Base-by-base conservation (phyloP, 139 green algal species). In the Spirogloea muscicola region DNA sequence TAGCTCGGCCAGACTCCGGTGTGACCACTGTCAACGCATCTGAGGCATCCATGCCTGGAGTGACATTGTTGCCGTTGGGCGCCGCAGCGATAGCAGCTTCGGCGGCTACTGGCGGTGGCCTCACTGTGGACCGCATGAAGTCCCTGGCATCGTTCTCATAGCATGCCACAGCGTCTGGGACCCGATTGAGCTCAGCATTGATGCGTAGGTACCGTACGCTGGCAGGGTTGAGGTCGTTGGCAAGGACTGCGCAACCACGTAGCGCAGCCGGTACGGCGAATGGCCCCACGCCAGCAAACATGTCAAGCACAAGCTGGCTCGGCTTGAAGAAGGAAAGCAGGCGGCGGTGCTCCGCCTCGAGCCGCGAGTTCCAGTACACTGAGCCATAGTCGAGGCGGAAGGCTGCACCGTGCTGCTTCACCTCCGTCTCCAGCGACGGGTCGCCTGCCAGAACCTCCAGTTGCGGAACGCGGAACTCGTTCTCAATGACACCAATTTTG, bases 361-460 rank as follows among this genome's bases (percentile, higher is more conserved):
- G 86, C 0, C 94, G 76, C 0, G 90, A 96, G 87, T 99, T 99
- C 94, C 94, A 99, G 81, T 99, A 99, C 66, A 98, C 93, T 80
- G 92, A 51, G 1, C 46, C 51, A n/a, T 94, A 98, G 84, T 99
- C 88, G 21, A 99, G 86, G 25, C 73, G 76, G 85, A 97, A 99
- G 9, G 80, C 59, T 0, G 79, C 61, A 7, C 88, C 89, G 74
- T 96, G 86, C 85, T 99, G 93, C 46, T 82, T 85, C 55, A 96
- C 88, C 68, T 90, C 86, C 2, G 90, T 89, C 72, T 91, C 88
- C 37, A 90, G 51, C 34, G 27, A 7, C 39, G 43, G 10, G 39
- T 91, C 81, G 10, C 94, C 93, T 0, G 92, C 95, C 3, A 99
- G 77, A 6, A 98, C 82, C 80, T 98, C 94, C 87, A 96, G 93